A percentile compares a stretch with the other conserved stretches of the same genome.
Conservation (phyloP, 805 yeast species). For the Scheffersomyces amazonensis region DNA sequence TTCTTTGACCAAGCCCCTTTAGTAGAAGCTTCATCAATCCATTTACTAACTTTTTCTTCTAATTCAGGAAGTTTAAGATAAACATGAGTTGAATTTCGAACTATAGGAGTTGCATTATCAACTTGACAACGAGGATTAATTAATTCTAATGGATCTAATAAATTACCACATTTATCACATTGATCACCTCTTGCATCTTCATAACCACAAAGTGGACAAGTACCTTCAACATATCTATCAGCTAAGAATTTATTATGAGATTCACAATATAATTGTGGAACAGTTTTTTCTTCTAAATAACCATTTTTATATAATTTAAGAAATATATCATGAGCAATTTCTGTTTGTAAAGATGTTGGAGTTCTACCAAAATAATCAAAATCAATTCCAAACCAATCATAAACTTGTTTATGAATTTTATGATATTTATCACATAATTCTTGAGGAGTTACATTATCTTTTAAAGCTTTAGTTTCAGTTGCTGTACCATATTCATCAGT, state of each 20-base stretch:
- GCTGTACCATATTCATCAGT: conserved; percentile 99
- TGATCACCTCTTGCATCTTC: conserved; percentile 99
- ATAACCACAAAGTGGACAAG: conserved; percentile 91
- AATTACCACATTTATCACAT: conserved; percentile 93
- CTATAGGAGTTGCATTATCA: conserved; percentile 79
- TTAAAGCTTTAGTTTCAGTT: conserved; percentile 96
- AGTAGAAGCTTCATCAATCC: conserved; percentile 67
- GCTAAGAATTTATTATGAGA: conserved; percentile 89
- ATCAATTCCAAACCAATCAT: conserved; percentile 95
- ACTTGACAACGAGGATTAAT: conserved; percentile 94
- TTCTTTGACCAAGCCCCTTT: conserved; percentile 92
- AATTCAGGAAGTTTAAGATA: conserved; percentile 81
- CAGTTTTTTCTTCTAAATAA: conserved; percentile 79
- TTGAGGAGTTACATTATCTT: conserved; percentile 85
- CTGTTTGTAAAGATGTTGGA: conserved; percentile 87
- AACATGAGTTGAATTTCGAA: conserved; percentile 79
- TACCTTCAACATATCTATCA: conserved; percentile 96
- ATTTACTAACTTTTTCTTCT: conserved; percentile 68
- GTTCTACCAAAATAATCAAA: conserved; percentile 97
- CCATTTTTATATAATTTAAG: conserved; percentile 71
- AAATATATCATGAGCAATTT: conserved; percentile 93
- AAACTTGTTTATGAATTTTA: conserved; percentile 80
- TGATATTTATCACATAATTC: conserved; percentile 91
- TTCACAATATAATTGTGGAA: conserved; percentile 89
- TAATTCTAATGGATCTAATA: conserved; percentile 89